Conservation (phyloP, 139 green algal species). For the Coelastrella sp. region DNA sequence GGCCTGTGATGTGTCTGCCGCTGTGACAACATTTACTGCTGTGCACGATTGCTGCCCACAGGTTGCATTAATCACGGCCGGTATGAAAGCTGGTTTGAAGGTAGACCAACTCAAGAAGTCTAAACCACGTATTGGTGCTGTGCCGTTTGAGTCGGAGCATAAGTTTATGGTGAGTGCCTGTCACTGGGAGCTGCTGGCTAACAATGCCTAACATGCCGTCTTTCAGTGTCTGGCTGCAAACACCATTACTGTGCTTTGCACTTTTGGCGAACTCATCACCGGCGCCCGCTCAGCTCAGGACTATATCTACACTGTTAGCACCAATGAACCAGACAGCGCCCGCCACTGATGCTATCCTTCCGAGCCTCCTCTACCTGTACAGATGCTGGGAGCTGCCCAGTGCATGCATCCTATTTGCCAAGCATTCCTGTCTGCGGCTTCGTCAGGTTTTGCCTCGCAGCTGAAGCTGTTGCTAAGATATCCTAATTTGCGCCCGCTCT, state of each 20-base stretch:
- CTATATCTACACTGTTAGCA: too few species aligned
- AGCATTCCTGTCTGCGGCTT: neutral
- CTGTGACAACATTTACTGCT: neutral
- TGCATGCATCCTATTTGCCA: too few species aligned
- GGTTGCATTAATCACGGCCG: conserved; percentile 40
- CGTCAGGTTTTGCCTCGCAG: neutral
- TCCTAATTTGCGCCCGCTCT: neutral
- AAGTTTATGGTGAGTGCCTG: conserved; percentile 44
- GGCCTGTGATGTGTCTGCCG: too few species aligned
- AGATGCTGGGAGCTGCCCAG: too few species aligned
- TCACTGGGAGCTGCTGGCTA: neutral
- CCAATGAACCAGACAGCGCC: too few species aligned
- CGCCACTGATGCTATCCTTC: too few species aligned
- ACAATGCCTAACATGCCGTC: too few species aligned
- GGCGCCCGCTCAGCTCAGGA: too few species aligned
- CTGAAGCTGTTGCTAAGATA: neutral
- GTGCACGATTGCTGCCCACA: neutral
- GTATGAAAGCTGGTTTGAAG: conserved; percentile 50
- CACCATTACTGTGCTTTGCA: neutral
- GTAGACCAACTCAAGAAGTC: conserved; percentile 13
- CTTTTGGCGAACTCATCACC: neutral
- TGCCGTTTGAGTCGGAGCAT: conserved; percentile 61
- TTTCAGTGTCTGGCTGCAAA: too few species aligned
- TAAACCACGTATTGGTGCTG: conserved; percentile 36
- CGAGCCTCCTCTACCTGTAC: too few species aligned